A percentile compares a stretch with the other conserved stretches of the same genome.
phyloP scores from a whole-genome alignment of 371 early-diverging fungal species.

The Entomophthora muscae region DNA sequence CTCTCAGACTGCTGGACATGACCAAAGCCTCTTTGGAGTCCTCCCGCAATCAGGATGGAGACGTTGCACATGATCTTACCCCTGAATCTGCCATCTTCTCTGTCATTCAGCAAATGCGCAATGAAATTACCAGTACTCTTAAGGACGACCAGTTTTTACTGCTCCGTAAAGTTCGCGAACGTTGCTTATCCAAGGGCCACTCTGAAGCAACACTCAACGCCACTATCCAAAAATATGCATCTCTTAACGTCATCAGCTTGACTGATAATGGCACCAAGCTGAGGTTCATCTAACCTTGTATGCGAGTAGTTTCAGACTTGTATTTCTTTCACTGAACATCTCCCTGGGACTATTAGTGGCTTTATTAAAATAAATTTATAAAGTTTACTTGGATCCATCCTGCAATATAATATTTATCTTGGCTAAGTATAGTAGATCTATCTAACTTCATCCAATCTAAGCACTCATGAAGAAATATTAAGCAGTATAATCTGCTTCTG shows the following conservation, averaged over 20 bases:
- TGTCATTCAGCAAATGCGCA: neutral
- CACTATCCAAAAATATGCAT: neutral
- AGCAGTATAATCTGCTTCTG: too few relatives aligned
- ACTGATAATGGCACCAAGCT: neutral
- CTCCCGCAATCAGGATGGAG: neutral
- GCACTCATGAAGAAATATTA: too few relatives aligned
- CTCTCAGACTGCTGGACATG: slow-evolving; percentile 78
- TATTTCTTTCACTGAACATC: too few relatives aligned
- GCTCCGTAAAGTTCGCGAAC: neutral
- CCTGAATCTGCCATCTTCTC: neutral
- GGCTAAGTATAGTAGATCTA: too few relatives aligned
- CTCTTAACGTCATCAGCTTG: neutral
- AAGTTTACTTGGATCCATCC: too few relatives aligned
- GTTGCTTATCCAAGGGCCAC: neutral
- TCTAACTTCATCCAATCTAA: too few relatives aligned
- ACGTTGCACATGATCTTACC: neutral
- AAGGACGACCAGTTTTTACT: neutral
- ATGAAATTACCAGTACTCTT: neutral
- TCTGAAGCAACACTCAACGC: neutral
- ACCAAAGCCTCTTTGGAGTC: slow-evolving; percentile 39
- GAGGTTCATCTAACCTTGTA: too few relatives aligned
- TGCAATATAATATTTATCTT: too few relatives aligned
- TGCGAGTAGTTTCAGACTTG: too few relatives aligned
- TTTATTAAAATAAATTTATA: too few relatives aligned
- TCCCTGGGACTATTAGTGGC: too few relatives aligned